Conservation (phyloP, 495 filamentous ascomycete species). For the Melanomma pulvis-pyrius region DNA sequence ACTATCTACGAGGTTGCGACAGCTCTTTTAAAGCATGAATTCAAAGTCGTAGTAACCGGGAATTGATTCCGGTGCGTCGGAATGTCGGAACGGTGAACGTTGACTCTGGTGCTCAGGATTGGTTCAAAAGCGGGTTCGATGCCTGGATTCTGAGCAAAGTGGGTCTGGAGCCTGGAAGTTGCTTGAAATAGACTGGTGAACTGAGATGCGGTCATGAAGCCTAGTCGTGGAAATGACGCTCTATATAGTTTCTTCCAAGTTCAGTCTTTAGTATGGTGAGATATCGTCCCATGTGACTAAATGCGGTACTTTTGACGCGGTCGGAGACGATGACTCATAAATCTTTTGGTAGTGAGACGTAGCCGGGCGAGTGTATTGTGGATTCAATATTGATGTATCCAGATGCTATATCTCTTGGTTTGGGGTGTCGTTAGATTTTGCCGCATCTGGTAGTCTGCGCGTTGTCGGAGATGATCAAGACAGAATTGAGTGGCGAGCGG, state of each 20-base stretch:
- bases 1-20: not conserved
- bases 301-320: not conserved
- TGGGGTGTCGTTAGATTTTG: not conserved
- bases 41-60: not conserved
- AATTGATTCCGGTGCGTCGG: not conserved
- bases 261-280: not conserved
- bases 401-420: not conserved
- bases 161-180: no score
- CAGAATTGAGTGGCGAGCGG: not conserved
- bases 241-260: not conserved
- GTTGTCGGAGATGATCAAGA: not conserved
- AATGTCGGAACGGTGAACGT: not conserved
- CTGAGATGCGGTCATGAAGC: not conserved
- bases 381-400: not conserved
- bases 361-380: not conserved
- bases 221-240: not conserved
- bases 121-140: not conserved
- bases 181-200: not conserved
- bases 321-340: not conserved
- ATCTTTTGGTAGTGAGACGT: not conserved
- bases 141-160: no score
- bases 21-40: not conserved
- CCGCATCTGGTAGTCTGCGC: not conserved
- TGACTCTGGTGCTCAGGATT: not conserved
- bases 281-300: not conserved